phyloP scores from a whole-genome alignment of 306 rosid genomes.

The Trichosanthes truncata region DNA sequence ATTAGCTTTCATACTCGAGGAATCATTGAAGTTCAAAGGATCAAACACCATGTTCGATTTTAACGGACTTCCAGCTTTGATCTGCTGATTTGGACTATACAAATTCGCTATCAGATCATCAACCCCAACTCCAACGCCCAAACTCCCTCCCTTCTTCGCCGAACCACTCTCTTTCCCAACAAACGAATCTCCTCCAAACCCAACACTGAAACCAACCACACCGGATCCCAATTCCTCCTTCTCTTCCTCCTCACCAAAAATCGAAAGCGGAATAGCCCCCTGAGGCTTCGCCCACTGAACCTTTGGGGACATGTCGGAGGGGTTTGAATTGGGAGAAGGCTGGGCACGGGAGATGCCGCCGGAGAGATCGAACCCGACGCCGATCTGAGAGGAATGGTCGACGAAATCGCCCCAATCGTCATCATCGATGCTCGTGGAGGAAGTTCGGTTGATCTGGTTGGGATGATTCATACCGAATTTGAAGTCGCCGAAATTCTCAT shows the following conservation, averaged over 20 bases:
- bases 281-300: slow-evolving; percentile 34
- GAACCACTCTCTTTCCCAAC: slow-evolving; percentile 17
- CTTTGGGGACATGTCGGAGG: slow-evolving; percentile 15
- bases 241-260: slow-evolving; percentile 59
- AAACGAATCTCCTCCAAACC: slow-evolving; percentile 12
- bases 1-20: slow-evolving; percentile 2
- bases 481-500: slow-evolving; percentile 73
- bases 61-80: slow-evolving; percentile 28
- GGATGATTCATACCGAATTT: slow-evolving; percentile 27
- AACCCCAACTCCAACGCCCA: slow-evolving; percentile 28
- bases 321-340: slow-evolving; percentile 10
- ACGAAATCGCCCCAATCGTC: slow-evolving; percentile 65
- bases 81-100: slow-evolving; percentile 27
- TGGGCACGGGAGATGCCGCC: slow-evolving; percentile 2
- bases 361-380: slow-evolving; percentile 7
- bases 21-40: background rate
- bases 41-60: background rate
- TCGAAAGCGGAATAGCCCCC: slow-evolving; percentile 84
- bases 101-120: slow-evolving; percentile 36
- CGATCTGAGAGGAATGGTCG: slow-evolving; percentile 40
- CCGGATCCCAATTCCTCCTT: slow-evolving; percentile 20
- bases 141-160: slow-evolving; percentile 26
- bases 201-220: slow-evolving; percentile 15
- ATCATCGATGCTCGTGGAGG: slow-evolving; percentile 18
- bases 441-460: slow-evolving; percentile 10